Base-by-base conservation (phyloP, 805 yeast genomes). In the Nakazawaea ishiwadae region DNA sequence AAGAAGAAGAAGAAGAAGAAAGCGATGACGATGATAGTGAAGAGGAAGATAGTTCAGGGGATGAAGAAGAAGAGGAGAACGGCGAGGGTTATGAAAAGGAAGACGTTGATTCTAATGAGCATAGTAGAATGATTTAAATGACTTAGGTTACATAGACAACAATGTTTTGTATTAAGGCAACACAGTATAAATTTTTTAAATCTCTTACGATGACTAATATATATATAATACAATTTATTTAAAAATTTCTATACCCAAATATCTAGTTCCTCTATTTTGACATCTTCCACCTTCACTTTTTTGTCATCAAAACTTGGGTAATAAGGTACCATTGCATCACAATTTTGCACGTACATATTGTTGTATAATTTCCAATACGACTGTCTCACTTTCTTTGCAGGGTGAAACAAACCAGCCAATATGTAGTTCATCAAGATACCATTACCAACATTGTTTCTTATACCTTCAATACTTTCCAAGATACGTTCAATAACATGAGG, bases 401-500 rank as follows among this genome's bases (percentile, higher is more conserved):
- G 95, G 52, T 93, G 98, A 58, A 89, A 93, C 15, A 93, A 63
- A 0, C 99, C 99, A 0, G 82, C 79, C 83, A 96, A 77, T 0
- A 84, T 52, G 58, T 93, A 93, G 51, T 84, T 79, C 70, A 84
- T 57, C 42, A 84, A 67, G 1, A 79, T 53, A 0, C 96, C 96
- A 4, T 76, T 71, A 0, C 99, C 99, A 11, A 90, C 58, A 0
- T 82, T 82, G 35, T 72, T 65, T 27, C 91, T 67, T 20, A 88
- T 56, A 2, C 86, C 82, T 45, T 84, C 89, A 20, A 93, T 66
- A 40, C 90, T 84, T 42, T 88, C 97, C 35, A 85, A 48, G 1
- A 93, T 79, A 49, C 98, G 75, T 8, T 68, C 71, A 43, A 90
- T 89, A 11, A 90, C 97, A 60, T 93, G 99, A 0, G 98, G 98